Evolutionary conservation across 768 basidiomycete species (phyloP).

Genomic region (Mycena rosella): DNA sequence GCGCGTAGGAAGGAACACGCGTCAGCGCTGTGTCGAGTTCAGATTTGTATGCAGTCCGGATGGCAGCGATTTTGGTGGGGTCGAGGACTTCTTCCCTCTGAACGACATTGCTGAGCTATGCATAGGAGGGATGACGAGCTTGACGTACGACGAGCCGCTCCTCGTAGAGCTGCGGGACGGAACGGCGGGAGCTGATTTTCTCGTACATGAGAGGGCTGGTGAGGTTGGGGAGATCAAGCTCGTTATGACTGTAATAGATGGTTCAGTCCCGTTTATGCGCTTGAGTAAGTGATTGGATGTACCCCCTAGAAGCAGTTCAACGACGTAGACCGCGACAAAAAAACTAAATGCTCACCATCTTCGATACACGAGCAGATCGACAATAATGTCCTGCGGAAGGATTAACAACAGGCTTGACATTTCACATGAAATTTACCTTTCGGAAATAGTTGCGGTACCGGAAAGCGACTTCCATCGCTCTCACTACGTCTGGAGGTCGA

Average conservation of each 20-base stretch:
- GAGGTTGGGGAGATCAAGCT: slow-evolving; percentile 87
- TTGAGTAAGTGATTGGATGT: slow-evolving; percentile 22
- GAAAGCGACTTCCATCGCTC: slow-evolving; percentile 91
- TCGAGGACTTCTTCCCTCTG: slow-evolving; percentile 68
- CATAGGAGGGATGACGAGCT: neutral
- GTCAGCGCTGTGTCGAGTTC: slow-evolving; percentile 74
- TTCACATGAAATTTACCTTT: slow-evolving; percentile 57
- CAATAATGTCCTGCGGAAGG: slow-evolving; percentile 75
- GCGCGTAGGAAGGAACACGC: slow-evolving; percentile 59
- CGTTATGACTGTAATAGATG: slow-evolving; percentile 76
- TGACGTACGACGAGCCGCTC: slow-evolving; percentile 76
- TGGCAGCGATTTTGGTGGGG: slow-evolving; percentile 56
- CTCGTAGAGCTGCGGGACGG: slow-evolving; percentile 87
- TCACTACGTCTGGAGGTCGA: slow-evolving; percentile 73
- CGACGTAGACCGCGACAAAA: neutral
- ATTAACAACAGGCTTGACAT: neutral
- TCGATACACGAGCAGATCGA: slow-evolving; percentile 91
- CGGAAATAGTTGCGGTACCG: slow-evolving; percentile 89
- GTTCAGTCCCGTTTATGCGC: neutral
- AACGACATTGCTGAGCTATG: neutral
- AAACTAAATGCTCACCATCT: slow-evolving; percentile 66
- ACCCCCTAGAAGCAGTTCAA: slow-evolving; percentile 52
- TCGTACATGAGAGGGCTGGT: slow-evolving; percentile 95
- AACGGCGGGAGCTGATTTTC: slow-evolving; percentile 80
- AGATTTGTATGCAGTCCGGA: slow-evolving; percentile 71